Percentiles rank a stretch among this genome's conserved stretches.
These are phyloP conservation scores for Saccharomycopsis hybrid DNA, from an alignment of 1,139 yeast species.

Conservation along the genomic window DNA sequence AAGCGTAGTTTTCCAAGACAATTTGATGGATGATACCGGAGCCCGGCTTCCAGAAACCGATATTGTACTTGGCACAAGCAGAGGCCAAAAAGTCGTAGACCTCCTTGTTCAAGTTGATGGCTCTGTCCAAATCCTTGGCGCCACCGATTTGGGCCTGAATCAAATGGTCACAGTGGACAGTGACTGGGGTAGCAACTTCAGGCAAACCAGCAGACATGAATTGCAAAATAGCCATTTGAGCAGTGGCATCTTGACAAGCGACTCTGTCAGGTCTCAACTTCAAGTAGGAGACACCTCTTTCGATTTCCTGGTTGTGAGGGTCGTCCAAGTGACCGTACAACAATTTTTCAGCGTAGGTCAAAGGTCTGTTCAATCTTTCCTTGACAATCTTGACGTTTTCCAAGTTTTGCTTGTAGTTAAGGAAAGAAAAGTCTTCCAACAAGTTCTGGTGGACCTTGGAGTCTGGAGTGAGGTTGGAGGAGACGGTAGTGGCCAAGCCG, in stretches of 20 bases:
- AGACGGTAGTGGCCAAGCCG: too few relatives aligned
- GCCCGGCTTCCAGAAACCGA: constrained; percentile 99
- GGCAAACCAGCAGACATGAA: constrained; percentile 97
- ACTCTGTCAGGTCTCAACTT: constrained; percentile 99
- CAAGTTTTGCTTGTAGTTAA: constrained; percentile 69
- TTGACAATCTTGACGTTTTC: constrained; percentile 86
- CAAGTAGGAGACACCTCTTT: constrained; percentile 93
- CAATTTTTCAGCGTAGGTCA: constrained; percentile 95
- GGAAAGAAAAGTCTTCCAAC: constrained; percentile 71
- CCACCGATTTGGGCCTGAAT: constrained; percentile 98
- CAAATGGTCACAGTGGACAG: constrained; percentile 98
- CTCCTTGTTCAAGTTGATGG: constrained; percentile 90
- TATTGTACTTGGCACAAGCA: constrained; percentile 95
- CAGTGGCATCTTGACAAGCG: constrained; percentile 99
- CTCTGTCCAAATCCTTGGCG: constrained; percentile 85
- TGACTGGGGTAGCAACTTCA: constrained; percentile 90
- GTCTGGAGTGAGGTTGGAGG: constrained; percentile 39
- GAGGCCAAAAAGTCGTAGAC: constrained; percentile 92
- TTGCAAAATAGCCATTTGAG: constrained; percentile 98
- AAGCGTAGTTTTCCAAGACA: constrained; percentile 93
- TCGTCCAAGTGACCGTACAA: constrained; percentile 94
- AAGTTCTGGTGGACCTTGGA: constrained; percentile 77
- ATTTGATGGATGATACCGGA: constrained; percentile 99
- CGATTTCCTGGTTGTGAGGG: constrained; percentile 39
- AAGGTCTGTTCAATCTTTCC: constrained; percentile 83